phyloP scores from a whole-genome alignment of 768 basidiomycete species.

The Lactarius hengduanensis region DNA sequence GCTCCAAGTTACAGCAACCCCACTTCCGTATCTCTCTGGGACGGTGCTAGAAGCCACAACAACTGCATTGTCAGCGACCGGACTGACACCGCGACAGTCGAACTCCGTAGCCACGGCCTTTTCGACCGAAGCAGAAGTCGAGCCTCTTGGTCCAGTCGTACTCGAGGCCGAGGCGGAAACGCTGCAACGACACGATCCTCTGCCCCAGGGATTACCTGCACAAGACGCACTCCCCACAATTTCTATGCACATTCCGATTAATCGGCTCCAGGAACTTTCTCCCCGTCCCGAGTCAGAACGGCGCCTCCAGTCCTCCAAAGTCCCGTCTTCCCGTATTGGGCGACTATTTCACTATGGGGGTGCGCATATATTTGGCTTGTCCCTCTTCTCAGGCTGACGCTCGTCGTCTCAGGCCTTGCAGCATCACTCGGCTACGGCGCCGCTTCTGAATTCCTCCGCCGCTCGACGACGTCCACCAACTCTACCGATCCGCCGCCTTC shows the following conservation, averaged over 20 bases:
- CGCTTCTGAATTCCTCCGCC: conserved; percentile 79
- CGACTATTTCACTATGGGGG: conserved; percentile 94
- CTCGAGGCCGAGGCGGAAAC: neutral
- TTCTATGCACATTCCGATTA: neutral
- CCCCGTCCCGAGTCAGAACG: conserved; percentile 33
- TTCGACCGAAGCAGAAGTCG: neutral
- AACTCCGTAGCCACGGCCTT: neutral
- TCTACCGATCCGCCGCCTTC: conserved; percentile 40
- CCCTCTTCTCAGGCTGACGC: conserved; percentile 1
- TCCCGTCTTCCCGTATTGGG: conserved; percentile 87
- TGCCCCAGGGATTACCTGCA: conserved; percentile 1
- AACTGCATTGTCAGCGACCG: neutral
- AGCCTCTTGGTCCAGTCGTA: neutral
- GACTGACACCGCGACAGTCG: neutral
- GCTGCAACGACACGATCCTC: neutral
- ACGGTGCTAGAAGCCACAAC: neutral
- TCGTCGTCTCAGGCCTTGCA: conserved; percentile 64
- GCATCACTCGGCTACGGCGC: conserved; percentile 88
- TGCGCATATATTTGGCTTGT: conserved; percentile 30
- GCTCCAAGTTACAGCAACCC: conserved; percentile 1
- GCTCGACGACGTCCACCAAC: conserved; percentile 43
- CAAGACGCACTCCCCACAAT: conserved; percentile 25
- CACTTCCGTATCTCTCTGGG: neutral
- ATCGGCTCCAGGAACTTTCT: conserved; percentile 1
- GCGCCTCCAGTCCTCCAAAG: conserved; percentile 74